Base-by-base conservation (phyloP, 1,284 basidiomycete genomes). In the Pseudozyma tsukubaensis region DNA sequence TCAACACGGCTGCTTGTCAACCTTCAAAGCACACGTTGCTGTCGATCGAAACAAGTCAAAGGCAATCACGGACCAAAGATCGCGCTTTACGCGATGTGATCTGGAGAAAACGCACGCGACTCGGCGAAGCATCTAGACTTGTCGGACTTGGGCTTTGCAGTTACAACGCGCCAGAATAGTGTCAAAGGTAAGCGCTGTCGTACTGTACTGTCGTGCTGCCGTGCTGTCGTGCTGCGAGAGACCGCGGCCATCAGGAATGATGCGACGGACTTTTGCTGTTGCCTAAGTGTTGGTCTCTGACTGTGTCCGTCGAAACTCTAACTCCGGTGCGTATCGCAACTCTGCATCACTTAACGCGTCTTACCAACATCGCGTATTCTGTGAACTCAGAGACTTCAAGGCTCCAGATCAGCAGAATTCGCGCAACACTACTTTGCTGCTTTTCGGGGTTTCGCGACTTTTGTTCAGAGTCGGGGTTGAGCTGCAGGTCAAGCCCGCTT, bases 71-170 rank as follows among this genome's bases (percentile, higher is more conserved):
- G 16, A 39, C 11, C 8, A 12, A n/a, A 3, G 45, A 29, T 19
- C 48, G 50, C 48, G 48, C 48, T 36, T 50, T 50, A 50, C 48
- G 32, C 48, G 48, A 14, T 50, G 32, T 35, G 48, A 50, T 50
- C 48, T 50, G 7, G 3, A 6, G 45, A 47, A 12, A 11, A 29
- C 11, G 21, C 45, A 47, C 45, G 45, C 45, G 21, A 47, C 18
- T 13, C 16, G 21, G 21, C 6, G 11, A 47, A 47, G 37, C 37
- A 39, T 12, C 37, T 12, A 29, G 24, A 29, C 24, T 29, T 29
- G 24, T 29, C 24, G 24, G 24, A 6, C 24, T 29, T 6, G 24
- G 24, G 24, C 24, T 29, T 29, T 18, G 29, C 14, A 21, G 45
- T 24, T 19, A 4, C 3, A 19, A 16, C 18, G 16, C 18, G 42